Base-by-base conservation (phyloP, 768 basidiomycete genomes). In the Candolleomyces efflorescens region DNA sequence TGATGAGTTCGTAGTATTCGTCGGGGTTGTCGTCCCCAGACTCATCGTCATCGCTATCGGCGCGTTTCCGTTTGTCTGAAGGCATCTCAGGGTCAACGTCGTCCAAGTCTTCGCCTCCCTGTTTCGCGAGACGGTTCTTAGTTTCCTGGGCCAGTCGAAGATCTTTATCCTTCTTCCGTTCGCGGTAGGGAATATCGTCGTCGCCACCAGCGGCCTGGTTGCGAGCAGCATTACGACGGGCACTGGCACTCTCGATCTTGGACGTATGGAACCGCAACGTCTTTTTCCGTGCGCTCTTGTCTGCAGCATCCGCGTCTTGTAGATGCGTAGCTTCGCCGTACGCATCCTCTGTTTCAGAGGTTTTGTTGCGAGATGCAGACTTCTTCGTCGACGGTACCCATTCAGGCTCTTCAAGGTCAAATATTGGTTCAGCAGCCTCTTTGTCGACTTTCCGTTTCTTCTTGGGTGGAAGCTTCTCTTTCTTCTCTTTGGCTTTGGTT, bases 231-330 rank as follows among this genome's bases (percentile, higher is more conserved):
- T 85, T 82, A 54, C 95, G 81, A 59, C 90, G 79, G 11, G 87
- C 84, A 54, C 85, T 82, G 5, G 92, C 83, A 57, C 86, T 86
- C 67, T 92, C 92, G 65, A 99, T 95, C 68, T 89, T 90, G 54
- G 91, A 83, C 4, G 93, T 94, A 72, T 98, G 92, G 84, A 98
- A 99, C 37, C 90, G 87, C 32, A 98, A 81, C 6, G 90, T 83
- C 62, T 89, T 89, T 63, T 85, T 88, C 56, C 89, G 85, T 3
- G 89, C 86, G 18, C 77, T 82, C 69, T 97, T 97, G 75, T 98
- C 96, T 5, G 79, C 81, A 20, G 86, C 82, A 63, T 98, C 96
- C 10, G 83, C 83, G 36, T 80, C 73, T 57, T 82, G 79, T 17
- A 98, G 79, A 15, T 80, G 69, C 1, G 82, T 82, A 3, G 84